These are phyloP conservation scores for Cicer arietinum DNA, from an alignment of 306 rosid genomes.

Conservation along the genomic window DNA sequence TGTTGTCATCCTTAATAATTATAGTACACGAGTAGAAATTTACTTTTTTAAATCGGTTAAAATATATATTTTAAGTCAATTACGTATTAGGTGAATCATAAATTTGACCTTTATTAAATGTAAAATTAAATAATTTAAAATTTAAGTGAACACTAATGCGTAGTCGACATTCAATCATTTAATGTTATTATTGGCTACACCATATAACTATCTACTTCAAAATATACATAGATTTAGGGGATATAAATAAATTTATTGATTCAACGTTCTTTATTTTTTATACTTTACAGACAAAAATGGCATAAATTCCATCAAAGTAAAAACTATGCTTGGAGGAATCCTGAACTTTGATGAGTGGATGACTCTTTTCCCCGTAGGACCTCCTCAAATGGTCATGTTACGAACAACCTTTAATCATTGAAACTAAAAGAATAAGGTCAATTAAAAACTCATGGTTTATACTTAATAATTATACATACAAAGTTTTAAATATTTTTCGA, in stretches of 20 bases:
- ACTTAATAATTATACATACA: background rate
- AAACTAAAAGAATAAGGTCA: constrained; percentile 20
- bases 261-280: background rate
- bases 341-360: constrained; percentile 35
- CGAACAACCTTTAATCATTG: constrained; percentile 34
- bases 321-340: constrained; percentile 15
- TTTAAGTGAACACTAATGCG: too few relatives aligned
- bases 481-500: background rate
- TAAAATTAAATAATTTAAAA: too few relatives aligned
- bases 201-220: background rate
- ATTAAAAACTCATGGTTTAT: background rate
- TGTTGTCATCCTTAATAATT: too few relatives aligned
- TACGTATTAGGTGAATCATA: too few relatives aligned
- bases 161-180: background rate
- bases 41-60: too few relatives aligned
- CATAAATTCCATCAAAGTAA: background rate
- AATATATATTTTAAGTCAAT: too few relatives aligned
- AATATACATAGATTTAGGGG: constrained; percentile 1
- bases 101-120: too few relatives aligned
- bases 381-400: constrained; percentile 21
- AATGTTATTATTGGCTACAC: background rate
- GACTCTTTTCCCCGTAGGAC: constrained; percentile 33
- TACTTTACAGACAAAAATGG: background rate
- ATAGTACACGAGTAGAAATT: too few relatives aligned
- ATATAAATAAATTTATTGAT: background rate